These are phyloP conservation scores for Dalbergia cultrata DNA, from an alignment of 306 rosid species.

Conservation along the genomic window DNA sequence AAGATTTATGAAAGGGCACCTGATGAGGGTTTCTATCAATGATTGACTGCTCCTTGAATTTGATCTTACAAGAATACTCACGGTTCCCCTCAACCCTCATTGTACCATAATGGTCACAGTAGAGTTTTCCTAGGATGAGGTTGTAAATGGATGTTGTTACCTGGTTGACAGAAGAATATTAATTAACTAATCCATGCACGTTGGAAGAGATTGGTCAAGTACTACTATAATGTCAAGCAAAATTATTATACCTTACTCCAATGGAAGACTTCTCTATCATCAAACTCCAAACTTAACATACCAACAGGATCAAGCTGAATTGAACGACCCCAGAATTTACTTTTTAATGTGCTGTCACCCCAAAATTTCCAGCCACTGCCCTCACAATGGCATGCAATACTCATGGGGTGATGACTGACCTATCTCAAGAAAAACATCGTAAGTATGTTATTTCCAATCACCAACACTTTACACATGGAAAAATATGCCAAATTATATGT, in stretches of 20 bases:
- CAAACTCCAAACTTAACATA: conserved; percentile 80
- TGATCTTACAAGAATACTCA: conserved; percentile 75
- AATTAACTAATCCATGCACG: conserved; percentile 30
- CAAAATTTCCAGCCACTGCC: conserved; percentile 93
- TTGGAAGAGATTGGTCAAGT: conserved; percentile 27
- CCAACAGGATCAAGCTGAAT: conserved; percentile 98
- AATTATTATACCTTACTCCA: conserved; percentile 83
- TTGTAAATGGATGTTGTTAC: conserved; percentile 97
- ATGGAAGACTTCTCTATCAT: conserved; percentile 82
- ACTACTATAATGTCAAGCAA: conserved; percentile 4
- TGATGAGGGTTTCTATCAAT: conserved; percentile 92
- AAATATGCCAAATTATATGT: conserved; percentile 11
- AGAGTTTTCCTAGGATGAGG: conserved; percentile 94
- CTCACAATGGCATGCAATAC: conserved; percentile 93
- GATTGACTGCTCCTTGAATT: conserved; percentile 93
- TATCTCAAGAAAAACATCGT: conserved; percentile 52
- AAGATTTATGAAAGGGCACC: conserved; percentile 59
- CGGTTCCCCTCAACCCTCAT: conserved; percentile 81
- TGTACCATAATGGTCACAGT: conserved; percentile 97
- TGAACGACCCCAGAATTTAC: conserved; percentile 98
- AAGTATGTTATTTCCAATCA: conserved; percentile 33
- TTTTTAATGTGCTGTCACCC: conserved; percentile 88
- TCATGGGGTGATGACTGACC: conserved; percentile 98
- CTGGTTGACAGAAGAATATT: conserved; percentile 54
- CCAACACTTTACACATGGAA: conserved; percentile 5